phyloP scores from a whole-genome alignment of 768 basidiomycete genomes.

The Gymnopilus dilepis region DNA sequence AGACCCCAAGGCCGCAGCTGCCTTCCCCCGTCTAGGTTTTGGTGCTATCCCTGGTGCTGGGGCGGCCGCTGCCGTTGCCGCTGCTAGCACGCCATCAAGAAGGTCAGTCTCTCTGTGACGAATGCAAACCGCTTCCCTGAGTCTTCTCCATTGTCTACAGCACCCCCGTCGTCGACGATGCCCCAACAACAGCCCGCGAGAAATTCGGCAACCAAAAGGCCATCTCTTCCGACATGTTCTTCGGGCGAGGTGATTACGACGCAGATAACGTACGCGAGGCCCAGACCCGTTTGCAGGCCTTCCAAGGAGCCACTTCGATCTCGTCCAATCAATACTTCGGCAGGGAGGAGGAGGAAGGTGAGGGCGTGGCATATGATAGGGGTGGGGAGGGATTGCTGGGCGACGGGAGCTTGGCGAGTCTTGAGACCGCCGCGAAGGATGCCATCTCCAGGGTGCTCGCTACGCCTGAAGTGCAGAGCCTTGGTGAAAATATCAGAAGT shows the following conservation, averaged over 20 bases:
- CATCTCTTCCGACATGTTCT: slow-evolving; percentile 98
- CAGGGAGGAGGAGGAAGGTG: slow-evolving; percentile 86
- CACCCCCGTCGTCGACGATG: slow-evolving; percentile 51
- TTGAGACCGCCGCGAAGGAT: slow-evolving; percentile 73
- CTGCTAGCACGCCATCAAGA: slow-evolving; percentile 36
- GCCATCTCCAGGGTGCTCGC: slow-evolving; percentile 74
- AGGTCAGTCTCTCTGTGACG: slow-evolving; percentile 32
- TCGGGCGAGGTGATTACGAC: slow-evolving; percentile 89
- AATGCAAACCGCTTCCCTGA: too few relatives aligned
- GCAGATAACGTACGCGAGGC: slow-evolving; percentile 73
- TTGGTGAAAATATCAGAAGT: slow-evolving; percentile 75
- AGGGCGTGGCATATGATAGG: slow-evolving; percentile 35
- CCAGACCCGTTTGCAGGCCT: slow-evolving; percentile 77
- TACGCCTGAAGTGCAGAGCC: slow-evolving; percentile 88
- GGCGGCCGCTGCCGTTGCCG: slow-evolving; percentile 54
- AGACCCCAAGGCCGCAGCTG: slow-evolving; percentile 37
- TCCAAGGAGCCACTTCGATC: slow-evolving; percentile 92
- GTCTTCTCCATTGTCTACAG: slow-evolving; percentile 13
- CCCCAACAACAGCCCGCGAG: slow-evolving; percentile 82
- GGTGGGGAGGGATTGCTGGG: slow-evolving; percentile 40
- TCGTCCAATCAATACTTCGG: slow-evolving; percentile 98
- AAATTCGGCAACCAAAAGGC: slow-evolving; percentile 93
- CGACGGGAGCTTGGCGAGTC: slow-evolving; percentile 63
- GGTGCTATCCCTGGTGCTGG: slow-evolving; percentile 76
- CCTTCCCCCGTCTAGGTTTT: slow-evolving; percentile 81